Evolutionary conservation across 2,329 filamentous ascomycete species (phyloP).

Genomic region (Anthostomella pinea): DNA sequence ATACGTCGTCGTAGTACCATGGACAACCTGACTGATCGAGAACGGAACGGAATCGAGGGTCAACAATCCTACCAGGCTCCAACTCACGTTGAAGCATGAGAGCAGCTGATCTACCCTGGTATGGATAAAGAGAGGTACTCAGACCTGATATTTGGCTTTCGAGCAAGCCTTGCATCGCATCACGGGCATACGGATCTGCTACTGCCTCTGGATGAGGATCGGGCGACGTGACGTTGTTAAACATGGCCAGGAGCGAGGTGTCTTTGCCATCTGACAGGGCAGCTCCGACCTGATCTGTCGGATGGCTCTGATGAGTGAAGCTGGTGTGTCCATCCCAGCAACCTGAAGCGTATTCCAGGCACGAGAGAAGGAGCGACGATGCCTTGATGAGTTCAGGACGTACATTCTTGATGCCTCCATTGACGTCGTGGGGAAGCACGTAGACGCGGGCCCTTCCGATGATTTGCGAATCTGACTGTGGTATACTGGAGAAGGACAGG

Average conservation of each 20-base stretch:
- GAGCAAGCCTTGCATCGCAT: constrained; percentile 56
- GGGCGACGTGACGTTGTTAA: constrained; percentile 72
- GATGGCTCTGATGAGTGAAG: constrained; percentile 9
- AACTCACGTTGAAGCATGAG: constrained; percentile 81
- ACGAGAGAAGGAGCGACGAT: constrained; percentile 46
- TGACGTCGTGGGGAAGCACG: constrained; percentile 64
- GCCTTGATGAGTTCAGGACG: constrained; percentile 43
- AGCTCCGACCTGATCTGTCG: constrained; percentile 26
- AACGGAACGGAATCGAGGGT: constrained; percentile 67
- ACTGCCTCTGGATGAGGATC: constrained; percentile 51
- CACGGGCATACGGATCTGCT: constrained; percentile 46
- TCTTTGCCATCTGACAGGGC: constrained; percentile 36
- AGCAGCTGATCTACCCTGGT: constrained; percentile 77
- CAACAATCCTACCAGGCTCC: constrained; percentile 60
- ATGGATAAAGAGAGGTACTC: constrained; percentile 66
- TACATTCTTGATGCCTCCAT: constrained; percentile 50
- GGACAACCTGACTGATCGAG: constrained; percentile 56
- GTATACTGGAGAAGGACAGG: constrained; percentile 36
- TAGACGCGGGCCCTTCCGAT: constrained; percentile 51
- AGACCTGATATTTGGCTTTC: constrained; percentile 54
- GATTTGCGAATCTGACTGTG: constrained; percentile 9
- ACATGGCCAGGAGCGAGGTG: constrained; percentile 63
- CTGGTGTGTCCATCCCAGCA: constrained; percentile 52
- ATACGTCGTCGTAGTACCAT: constrained; percentile 71
- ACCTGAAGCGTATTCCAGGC: constrained; percentile 52